Evolutionary conservation across 805 yeast species (phyloP).

Genomic region (Suhomyces pyralidae): DNA sequence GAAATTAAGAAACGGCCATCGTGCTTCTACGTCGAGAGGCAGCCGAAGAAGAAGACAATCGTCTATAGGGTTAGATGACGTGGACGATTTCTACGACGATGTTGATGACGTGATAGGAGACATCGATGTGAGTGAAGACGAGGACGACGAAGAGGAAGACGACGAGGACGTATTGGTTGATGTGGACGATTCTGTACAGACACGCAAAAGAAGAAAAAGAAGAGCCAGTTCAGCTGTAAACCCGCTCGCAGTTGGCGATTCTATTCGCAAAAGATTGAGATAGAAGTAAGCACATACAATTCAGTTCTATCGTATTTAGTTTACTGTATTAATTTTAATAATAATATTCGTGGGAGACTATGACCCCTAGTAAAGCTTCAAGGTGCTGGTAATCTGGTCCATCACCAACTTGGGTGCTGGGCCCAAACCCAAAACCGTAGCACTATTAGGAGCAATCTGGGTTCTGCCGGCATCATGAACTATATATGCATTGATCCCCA

Average conservation of each 20-base stretch:
- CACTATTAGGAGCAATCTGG: constrained; percentile 92
- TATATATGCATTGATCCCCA: constrained; percentile 74
- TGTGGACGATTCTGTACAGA: constrained; percentile 31
- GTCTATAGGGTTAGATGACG: constrained; percentile 34
- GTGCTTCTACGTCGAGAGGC: constrained; percentile 24
- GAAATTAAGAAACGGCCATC: constrained; percentile 33
- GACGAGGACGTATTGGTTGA: constrained; percentile 36
- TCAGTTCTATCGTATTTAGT: constrained; percentile 2
- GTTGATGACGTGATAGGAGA: constrained; percentile 40
- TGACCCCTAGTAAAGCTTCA: constrained; percentile 61
- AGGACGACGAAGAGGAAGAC: constrained; percentile 23
- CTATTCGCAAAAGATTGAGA: constrained; percentile 10
- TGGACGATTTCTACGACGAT: constrained; percentile 39
- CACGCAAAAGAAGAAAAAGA: constrained; percentile 29
- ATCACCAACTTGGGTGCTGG: constrained; percentile 86
- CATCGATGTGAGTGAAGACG: constrained; percentile 32
- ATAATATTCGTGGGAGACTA: not conserved
- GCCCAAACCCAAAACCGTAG: constrained; percentile 94
- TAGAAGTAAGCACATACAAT: not conserved
- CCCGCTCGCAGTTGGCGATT: constrained; percentile 26
- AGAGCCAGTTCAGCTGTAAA: constrained; percentile 44
- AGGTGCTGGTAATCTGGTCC: constrained; percentile 77
- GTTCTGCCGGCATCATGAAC: constrained; percentile 98
- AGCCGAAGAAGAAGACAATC: constrained; percentile 35
- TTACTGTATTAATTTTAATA: not conserved